Evolutionary conservation across 192 early-diverging fungal genomes (phyloP).

Genomic region (Coemansia asiatica): DNA sequence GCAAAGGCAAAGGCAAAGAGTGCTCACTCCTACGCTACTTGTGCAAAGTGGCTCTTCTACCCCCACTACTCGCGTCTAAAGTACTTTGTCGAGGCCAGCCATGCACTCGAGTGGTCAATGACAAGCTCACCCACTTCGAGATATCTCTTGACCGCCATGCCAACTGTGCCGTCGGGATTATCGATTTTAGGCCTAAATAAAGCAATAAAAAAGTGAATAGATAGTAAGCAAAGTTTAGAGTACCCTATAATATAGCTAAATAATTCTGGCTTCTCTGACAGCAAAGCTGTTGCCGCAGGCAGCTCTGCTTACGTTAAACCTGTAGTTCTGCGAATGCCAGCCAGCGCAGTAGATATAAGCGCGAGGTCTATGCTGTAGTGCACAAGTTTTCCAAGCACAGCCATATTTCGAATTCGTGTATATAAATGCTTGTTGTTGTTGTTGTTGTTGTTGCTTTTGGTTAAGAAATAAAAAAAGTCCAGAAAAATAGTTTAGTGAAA

Average conservation of each 20-base stretch:
- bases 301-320: conserved; percentile 30
- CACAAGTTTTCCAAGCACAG: conserved; percentile 25
- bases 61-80: conserved; percentile 19
- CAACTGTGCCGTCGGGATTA: conserved; percentile 7
- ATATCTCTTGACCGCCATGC: conserved; percentile 17
- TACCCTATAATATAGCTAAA: background rate
- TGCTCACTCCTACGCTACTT: too few relatives aligned
- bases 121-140: conserved; percentile 31
- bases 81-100: conserved; percentile 18
- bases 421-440: background rate
- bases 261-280: background rate
- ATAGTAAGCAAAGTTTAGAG: background rate
- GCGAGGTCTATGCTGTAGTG: conserved; percentile 34
- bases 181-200: conserved; percentile 21
- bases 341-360: conserved; percentile 37
- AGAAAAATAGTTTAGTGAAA: background rate
- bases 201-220: background rate
- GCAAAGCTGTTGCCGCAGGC: background rate
- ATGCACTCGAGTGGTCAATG: conserved; percentile 20
- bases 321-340: conserved; percentile 36
- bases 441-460: background rate
- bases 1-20: too few relatives aligned
- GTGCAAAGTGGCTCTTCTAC: background rate
- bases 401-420: conserved; percentile 6
- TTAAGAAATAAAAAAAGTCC: background rate